These are phyloP conservation scores for Avena insularis DNA, from an alignment of 176 grass and related monocot genomes.

Conservation along the genomic window DNA sequence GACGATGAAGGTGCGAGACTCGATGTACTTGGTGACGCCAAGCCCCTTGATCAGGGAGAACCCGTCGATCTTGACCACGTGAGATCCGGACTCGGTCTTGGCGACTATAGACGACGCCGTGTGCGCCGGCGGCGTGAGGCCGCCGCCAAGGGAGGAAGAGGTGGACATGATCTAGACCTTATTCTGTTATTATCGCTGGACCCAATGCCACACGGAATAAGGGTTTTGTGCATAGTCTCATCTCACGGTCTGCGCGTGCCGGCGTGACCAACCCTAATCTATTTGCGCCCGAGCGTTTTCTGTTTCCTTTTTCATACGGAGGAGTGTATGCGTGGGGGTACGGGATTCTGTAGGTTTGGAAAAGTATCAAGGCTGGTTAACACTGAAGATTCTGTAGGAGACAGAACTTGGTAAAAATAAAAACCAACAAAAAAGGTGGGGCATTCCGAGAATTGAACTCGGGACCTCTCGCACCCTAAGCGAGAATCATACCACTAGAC, in stretches of 20 bases:
- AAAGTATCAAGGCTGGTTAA: too few relatives aligned
- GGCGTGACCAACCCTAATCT: too few relatives aligned
- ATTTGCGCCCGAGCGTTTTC: too few relatives aligned
- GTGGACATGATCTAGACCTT: neutral
- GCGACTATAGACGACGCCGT: neutral
- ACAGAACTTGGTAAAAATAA: too few relatives aligned
- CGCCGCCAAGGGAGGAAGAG: neutral
- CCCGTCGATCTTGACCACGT: neutral
- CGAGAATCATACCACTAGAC: constrained; percentile 99
- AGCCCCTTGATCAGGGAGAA: neutral
- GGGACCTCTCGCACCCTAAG: constrained; percentile 93
- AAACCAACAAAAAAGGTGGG: neutral
- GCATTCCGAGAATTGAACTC: constrained; percentile 99
- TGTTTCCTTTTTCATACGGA: too few relatives aligned
- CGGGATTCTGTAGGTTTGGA: too few relatives aligned
- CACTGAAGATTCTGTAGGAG: too few relatives aligned
- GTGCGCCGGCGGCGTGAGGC: neutral
- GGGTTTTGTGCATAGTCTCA: too few relatives aligned
- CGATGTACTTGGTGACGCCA: neutral
- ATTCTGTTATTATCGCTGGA: neutral
- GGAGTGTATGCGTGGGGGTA: too few relatives aligned
- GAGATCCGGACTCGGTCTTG: neutral
- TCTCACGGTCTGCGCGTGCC: too few relatives aligned
- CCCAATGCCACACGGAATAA: neutral
- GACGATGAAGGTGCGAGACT: neutral